Evolutionary conservation across 495 filamentous ascomycete species (phyloP), one percentile per base, ranked within the genome.

Genomic region (Collariella sp.): DNA sequence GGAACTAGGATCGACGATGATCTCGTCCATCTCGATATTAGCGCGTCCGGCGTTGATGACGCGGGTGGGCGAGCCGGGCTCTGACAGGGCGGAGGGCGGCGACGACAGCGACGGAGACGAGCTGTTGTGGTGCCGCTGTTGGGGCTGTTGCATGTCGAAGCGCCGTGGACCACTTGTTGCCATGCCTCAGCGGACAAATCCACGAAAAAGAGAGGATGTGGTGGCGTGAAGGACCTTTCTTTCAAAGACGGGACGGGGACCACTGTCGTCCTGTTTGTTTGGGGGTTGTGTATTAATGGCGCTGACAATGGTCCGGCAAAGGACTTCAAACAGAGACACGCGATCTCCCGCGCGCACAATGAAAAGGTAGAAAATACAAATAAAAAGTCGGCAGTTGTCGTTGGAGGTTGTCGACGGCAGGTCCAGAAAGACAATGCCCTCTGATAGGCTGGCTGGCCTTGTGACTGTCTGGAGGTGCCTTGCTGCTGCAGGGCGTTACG

Each of bases 1-100:
- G 7, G 66, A 67, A 22, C 63, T 54, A 7, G 65, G 66, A 47
- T 70, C 66, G 60, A 72, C 67, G 16, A 70, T 63, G 41, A 72
- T 69, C 59, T 69, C 66, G 44, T 70, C 67, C 63, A 69, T 69
- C 42, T 65, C 63, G 39, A 66, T 66, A 34, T 67, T 65, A n/a
- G 67, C 67, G 26, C 64, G 52, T 11, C 62, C 65, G 18, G 62
- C 57, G 61, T 68, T 59, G 57, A 64, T 59, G 34, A 65, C 50
- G 23, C 65, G 60, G 7, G 65, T 62, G 24, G 68, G 68, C 0
- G 68, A 69, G 23, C 60, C 60, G 18, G 68, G 68, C 45, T 71
- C 67, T 7, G 66, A 69, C 19, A 69, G 59, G 12, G 63, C 66
- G 11, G 68, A 66, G 7, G 68, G 65, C n/a, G 63, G 62, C 19